Evolutionary conservation across 805 yeast genomes (phyloP), one percentile per base, ranked within the genome.

Genomic region (Kuraishia floccosa): DNA sequence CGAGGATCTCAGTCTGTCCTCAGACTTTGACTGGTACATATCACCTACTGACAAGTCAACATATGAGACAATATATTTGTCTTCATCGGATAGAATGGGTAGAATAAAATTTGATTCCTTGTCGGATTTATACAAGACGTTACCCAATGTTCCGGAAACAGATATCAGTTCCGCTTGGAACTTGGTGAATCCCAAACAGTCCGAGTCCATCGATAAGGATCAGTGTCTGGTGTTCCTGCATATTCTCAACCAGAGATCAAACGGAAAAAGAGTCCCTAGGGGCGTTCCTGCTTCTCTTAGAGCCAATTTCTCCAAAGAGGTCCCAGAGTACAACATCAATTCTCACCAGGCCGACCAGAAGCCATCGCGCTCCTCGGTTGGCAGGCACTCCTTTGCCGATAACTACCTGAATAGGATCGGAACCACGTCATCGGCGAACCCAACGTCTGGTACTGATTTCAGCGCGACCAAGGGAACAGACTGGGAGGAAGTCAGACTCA

Each of bases 81-180:
- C 79, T 17, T 75, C 84, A 32, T 59, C 81, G 31, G 96, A 89
- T 56, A 58, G 66, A 21, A 77, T 70, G 39, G 97, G 97, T 7
- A 65, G 94, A 37, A 75, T 86, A 26, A 65, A 76, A 22, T 89
- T 81, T 48, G 77, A 77, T 25, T 65, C 87, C 2, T 61, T 91
- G 35, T 58, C 68, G 8, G 78, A 70, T 19, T 63, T 91, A 27
- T 89, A 84, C 55, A 52, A 63, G 24, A 71, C 85, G 14, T 68
- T 89, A 34, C 52, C 57, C 21, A 72, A 72, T 37, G 82, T 91
- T 9, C 95, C 96, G 8, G 70, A 75, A 33, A 68, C 87, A 4
- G 98, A 87, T 52, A 66, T 86, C 5, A 72, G 86, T 18, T 77
- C 82, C 29, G 94, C 96, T 2, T 91, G 98, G 97, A 85, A 84